Evolutionary conservation across 2,329 filamentous ascomycete genomes (phyloP), one percentile per base, ranked within the genome.

Genomic region (Xylariaceae sp.): DNA sequence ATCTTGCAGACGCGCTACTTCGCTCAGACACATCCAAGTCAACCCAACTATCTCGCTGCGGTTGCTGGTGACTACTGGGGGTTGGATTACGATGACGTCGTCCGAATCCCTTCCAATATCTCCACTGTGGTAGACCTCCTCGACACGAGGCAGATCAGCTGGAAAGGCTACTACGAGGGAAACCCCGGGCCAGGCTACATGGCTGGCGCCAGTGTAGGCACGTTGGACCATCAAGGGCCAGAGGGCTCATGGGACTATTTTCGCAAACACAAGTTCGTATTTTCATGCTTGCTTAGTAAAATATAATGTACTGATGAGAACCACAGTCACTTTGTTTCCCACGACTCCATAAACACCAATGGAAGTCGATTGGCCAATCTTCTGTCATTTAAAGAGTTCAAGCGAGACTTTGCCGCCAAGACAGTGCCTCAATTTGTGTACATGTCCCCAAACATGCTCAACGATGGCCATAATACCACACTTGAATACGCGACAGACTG

Each of bases 381-480:
- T 51, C 80, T 82, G 60, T 83, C 80, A 47, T 74, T 86, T 51
- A 71, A 72, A 18, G 66, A 73, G 42, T 86, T 87, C 62, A 64
- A 78, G 30, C 62, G 67, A 7, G 81, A 85, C 49, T 62, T 85
- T 18, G 63, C 68, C 19, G 67, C 67, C 33, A 64, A 78, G 46
- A 62, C 64, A 8, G 68, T 87, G 9, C 83, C 83, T 3, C 83
- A 87, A 59, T 85, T 80, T 64, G 71, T 75, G 30, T 79, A 81
- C 60, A 74, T 82, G 60, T 74, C 74, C 0, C 80, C 79, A 0
- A 75, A 83, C 59, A 80, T 82, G 78, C 72, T 79, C 35, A 76
- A 79, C 47, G 79, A 85, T 53, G 84, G 81, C 12, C 83, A 87
- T 51, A 87, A 93, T 61, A 80, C 79, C 17, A 79, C 77, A 31